Base-by-base conservation (phyloP, 2,329 filamentous ascomycete species). In the Xylaria sp. region DNA sequence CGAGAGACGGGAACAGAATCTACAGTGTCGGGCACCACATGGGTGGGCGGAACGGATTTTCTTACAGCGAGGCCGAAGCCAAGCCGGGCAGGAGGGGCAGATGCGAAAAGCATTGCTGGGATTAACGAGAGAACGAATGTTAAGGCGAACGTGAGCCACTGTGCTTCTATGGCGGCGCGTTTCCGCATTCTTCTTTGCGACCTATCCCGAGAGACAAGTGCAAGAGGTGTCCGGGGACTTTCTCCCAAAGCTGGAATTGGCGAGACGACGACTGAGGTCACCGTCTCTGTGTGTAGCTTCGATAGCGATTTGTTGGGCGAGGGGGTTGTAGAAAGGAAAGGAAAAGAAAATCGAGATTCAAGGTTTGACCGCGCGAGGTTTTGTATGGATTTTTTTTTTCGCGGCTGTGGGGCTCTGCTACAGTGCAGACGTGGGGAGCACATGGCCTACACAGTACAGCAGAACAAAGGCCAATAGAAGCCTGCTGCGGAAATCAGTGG, bases 141-240 rank as follows among this genome's bases (percentile, higher is more conserved):
- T 83, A 85, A 83, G 84, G 87, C 69, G 50, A 87, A 63, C 9
- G 87, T 92, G 80, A 94, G 90, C 92, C 92, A 92, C 93, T 83
- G 85, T 93, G 93, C 94, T 96, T 96, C 89, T 97, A 94, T 96
- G 94, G 93, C 94, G 94, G 92, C 92, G 94, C 92, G 92, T 97
- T 96, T 96, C 92, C 92, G 92, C 94, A 78, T 80, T 58, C 60
- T 76, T 78, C 63, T 77, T 81, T 83, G 82, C 49, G 21, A 78
- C 80, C 12, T 21, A 45, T 35, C 73, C 49, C 61, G 52, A 58
- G 42, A 28, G 58, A 58, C 49, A 57, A 51, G 14, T 23, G 28
- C 60, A 49, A 64, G 65, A 66, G 76, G 81, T 89, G 94, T 97
- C 94, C 94, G 94, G 94, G 94, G 94, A 98, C 94, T 98, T 98